phyloP scores from a whole-genome alignment of 805 yeast species.

The Schizosaccharomyces lindneri region DNA sequence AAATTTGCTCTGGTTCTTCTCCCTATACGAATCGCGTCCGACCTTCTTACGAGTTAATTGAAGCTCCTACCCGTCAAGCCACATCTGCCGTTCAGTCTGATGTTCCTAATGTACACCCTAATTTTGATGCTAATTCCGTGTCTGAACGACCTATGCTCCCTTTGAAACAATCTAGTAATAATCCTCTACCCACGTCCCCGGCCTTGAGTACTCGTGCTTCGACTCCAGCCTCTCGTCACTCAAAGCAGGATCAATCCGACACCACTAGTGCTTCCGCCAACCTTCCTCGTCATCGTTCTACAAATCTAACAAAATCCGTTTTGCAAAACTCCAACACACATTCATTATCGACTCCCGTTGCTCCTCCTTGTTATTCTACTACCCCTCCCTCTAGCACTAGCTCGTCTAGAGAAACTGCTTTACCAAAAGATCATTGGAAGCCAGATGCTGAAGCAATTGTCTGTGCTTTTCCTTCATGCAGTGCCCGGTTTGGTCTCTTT shows the following conservation, averaged over 20 bases:
- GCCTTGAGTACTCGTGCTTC: too few relatives aligned
- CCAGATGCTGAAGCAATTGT: slow-evolving; percentile 38
- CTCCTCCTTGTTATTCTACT: background rate
- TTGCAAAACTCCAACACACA: background rate
- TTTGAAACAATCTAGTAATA: too few relatives aligned
- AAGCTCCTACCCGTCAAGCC: background rate
- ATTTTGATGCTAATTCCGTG: background rate
- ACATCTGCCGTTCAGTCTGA: background rate
- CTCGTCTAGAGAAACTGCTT: slow-evolving; percentile 9
- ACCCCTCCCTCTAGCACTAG: background rate
- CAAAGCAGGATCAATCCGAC: too few relatives aligned
- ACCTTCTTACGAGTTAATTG: background rate
- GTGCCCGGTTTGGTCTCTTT: slow-evolving; percentile 43
- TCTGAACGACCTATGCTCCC: too few relatives aligned
- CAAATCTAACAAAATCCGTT: too few relatives aligned
- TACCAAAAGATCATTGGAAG: slow-evolving; percentile 20
- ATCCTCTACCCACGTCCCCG: too few relatives aligned
- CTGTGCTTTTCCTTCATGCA: slow-evolving; percentile 36
- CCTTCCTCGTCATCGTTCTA: too few relatives aligned
- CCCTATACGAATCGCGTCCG: background rate
- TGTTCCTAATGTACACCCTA: background rate
- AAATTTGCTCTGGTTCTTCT: background rate
- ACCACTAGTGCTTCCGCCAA: too few relatives aligned
- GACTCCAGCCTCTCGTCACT: too few relatives aligned
- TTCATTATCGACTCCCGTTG: background rate